Evolutionary conservation across 1,284 basidiomycete genomes (phyloP), one percentile per base, ranked within the genome.

Genomic region (Rhizoctonia solani): DNA sequence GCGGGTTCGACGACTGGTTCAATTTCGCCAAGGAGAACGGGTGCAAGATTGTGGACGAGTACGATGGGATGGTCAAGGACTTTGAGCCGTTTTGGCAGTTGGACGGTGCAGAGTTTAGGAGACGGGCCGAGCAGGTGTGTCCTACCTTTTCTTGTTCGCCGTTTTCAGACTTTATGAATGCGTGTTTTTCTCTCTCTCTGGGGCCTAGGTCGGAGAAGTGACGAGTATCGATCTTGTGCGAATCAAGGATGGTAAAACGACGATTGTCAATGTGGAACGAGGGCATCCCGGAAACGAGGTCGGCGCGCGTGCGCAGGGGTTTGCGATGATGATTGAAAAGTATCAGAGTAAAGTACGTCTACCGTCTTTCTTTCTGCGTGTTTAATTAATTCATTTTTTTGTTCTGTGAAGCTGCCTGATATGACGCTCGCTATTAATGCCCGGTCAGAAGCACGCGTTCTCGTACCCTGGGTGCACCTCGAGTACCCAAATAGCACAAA

Each of bases 401-500:
- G 39, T 44, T 68, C 72, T 27, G 70, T 72, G 47, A 74, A 93
- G 84, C 82, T 97, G 2, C 93, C 93, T 9, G 86, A 96, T 79
- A 88, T 97, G 86, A 89, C 95, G 73, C 88, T 97, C 72, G 87
- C 95, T 0, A 87, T 97, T 78, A 97, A 97, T 73, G 86, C 91
- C 42, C 91, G 90, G 79, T 89, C 93, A 0, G 95, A 98, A 78
- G 92, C 93, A 13, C 89, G 95, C 21, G 87, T 97, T 11, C 81
- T 98, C 19, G 87, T 95, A 6, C 89, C 92, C 50, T 95, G 91
- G 93, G 93, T 92, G 75, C 85, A 89, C 75, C 80, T 81, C 42
- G 76, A 80, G 54, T 87, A 84, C 73, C 84, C 88, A 5, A 93
- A 93, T 73, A 75, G 87, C 54, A 90, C 91, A 0, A 73, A 72